Conservation (phyloP, 1,284 basidiomycete genomes). For the Leccinum subspadiceum region DNA sequence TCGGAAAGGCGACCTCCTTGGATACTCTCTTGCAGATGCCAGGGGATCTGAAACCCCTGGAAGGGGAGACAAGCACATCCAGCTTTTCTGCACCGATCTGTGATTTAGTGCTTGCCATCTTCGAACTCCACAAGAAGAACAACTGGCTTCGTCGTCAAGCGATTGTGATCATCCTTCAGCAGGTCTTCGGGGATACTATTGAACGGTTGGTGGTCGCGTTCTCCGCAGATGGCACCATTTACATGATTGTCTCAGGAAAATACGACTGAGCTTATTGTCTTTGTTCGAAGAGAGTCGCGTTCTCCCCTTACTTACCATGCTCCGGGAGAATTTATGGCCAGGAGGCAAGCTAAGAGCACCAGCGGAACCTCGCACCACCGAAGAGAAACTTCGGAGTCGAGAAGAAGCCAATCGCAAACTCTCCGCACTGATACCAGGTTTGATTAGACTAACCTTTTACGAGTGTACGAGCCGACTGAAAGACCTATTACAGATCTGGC, state of each 20-base stretch:
- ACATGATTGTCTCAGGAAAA: slow-evolving; percentile 57
- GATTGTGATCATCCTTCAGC: slow-evolving; percentile 93
- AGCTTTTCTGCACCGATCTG: slow-evolving; percentile 93
- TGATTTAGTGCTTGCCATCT: slow-evolving; percentile 88
- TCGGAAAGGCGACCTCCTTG: slow-evolving; percentile 62
- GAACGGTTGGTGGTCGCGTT: slow-evolving; percentile 63
- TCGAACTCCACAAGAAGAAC: slow-evolving; percentile 92
- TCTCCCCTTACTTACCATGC: slow-evolving; percentile 59
- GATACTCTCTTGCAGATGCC: slow-evolving; percentile 67
- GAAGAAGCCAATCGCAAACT: slow-evolving; percentile 88
- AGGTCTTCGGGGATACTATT: slow-evolving; percentile 92
- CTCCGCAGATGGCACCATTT: neutral
- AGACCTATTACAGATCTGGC: slow-evolving; percentile 66
- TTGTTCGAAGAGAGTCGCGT: slow-evolving; percentile 67
- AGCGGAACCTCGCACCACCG: slow-evolving; percentile 63
- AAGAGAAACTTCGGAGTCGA: slow-evolving; percentile 77
- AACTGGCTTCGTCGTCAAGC: slow-evolving; percentile 97
- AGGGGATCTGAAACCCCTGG: slow-evolving; percentile 74
- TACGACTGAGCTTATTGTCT: slow-evolving; percentile 73
- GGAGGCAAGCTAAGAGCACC: slow-evolving; percentile 70
- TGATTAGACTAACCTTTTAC: slow-evolving; percentile 19
- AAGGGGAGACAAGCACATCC: slow-evolving; percentile 83
- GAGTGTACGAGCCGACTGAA: slow-evolving; percentile 9
- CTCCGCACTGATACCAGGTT: slow-evolving; percentile 87
- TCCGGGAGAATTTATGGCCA: slow-evolving; percentile 82